phyloP scores from a whole-genome alignment of 306 rosid genomes.

The Cucurbita moschata region DNA sequence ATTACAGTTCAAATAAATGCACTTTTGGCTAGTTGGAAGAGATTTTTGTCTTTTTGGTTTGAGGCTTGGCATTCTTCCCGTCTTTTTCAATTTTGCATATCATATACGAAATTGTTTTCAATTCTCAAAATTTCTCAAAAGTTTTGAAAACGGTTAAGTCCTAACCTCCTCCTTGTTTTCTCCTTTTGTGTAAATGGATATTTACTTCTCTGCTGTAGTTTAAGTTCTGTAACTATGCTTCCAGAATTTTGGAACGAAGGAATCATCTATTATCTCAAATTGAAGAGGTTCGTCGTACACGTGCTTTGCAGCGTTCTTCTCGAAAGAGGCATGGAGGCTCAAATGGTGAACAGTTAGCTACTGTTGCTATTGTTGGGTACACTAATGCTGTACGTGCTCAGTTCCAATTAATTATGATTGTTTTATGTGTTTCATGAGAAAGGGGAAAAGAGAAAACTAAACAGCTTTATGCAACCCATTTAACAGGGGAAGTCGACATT shows the following conservation, averaged over 20 bases:
- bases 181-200: not conserved
- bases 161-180: not conserved
- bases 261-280: slow-evolving; percentile 47
- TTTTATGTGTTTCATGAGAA: not conserved
- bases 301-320: slow-evolving; percentile 76
- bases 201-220: not conserved
- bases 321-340: slow-evolving; percentile 73
- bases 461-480: slow-evolving; percentile 1
- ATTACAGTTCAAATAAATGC: not conserved
- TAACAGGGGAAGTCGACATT: slow-evolving; percentile 82
- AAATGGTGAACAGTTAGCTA: slow-evolving; percentile 52
- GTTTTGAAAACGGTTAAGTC: not conserved
- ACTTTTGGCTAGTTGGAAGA: not conserved
- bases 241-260: slow-evolving; percentile 55
- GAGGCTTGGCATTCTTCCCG: not conserved
- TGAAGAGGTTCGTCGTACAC: slow-evolving; percentile 78
- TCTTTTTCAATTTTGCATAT: not conserved
- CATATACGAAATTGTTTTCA: not conserved
- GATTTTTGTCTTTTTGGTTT: not conserved
- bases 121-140: not conserved
- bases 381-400: slow-evolving; percentile 77
- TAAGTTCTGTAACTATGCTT: slow-evolving; percentile 19
- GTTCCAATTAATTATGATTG: slow-evolving; percentile 5
- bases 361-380: slow-evolving; percentile 83
- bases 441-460: not conserved